Conservation (phyloP, 1,139 yeast genomes). For the Protomyces inundatus region DNA sequence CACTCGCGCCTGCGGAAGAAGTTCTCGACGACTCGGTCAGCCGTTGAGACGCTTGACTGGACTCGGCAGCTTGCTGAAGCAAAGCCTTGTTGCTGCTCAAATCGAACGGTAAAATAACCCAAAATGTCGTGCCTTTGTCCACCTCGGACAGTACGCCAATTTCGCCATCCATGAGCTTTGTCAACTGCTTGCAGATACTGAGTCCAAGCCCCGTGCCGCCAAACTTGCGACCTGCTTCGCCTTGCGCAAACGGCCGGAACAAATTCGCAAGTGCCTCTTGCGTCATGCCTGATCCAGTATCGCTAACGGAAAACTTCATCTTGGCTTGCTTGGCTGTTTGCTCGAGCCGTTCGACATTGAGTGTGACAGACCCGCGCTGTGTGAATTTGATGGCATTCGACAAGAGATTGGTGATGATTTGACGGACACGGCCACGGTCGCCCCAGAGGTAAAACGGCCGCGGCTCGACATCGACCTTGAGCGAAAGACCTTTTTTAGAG, state of each 20-base stretch:
- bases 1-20: not conserved
- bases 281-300: constrained; percentile 60
- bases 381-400: constrained; percentile 85
- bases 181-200: constrained; percentile 25
- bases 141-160: constrained; percentile 50
- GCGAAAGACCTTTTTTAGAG: constrained; percentile 18
- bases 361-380: constrained; percentile 47
- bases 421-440: constrained; percentile 80
- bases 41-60: not conserved
- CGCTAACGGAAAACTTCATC: constrained; percentile 63
- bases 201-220: constrained; percentile 62
- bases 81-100: not conserved
- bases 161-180: constrained; percentile 54
- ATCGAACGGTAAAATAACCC: constrained; percentile 37
- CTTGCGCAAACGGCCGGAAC: constrained; percentile 58
- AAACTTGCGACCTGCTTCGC: constrained; percentile 52
- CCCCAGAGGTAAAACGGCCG: constrained; percentile 59
- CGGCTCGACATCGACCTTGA: constrained; percentile 11
- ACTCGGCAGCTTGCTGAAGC: not conserved
- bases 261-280: constrained; percentile 47
- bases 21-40: not conserved
- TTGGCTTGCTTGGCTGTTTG: constrained; percentile 40
- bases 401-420: constrained; percentile 80
- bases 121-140: constrained; percentile 52
- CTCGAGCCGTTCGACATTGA: constrained; percentile 19